Base-by-base conservation (phyloP, 164 flowering plant genomes). In the Vitis cinerea region DNA sequence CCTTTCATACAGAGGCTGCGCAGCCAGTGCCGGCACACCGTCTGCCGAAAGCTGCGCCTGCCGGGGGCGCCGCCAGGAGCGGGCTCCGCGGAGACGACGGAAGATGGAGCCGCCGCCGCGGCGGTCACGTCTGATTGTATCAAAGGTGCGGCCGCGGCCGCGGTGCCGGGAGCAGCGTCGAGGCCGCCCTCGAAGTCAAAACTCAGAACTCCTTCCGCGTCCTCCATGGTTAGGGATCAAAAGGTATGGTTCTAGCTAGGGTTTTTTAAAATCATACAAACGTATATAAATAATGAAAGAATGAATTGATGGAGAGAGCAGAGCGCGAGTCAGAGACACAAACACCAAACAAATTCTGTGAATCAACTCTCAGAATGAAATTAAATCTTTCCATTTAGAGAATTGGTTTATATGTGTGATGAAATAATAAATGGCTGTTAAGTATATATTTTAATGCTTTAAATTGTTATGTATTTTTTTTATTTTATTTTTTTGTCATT, bases 161-260 rank as follows among this genome's bases (percentile, higher is more conserved):
- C 84, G 55, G 78, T 84, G 17, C 87, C 27, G 69, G 88, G 79
- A 27, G 72, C 83, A n/a, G 85, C 66, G 10, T 95, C 99, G 74
- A 93, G 91, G 70, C 94, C 94, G 12, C 98, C 98, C 82, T 95
- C 99, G 83, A 95, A 95, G 60, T 95, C 99, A 83, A 95, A 95
- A 80, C 88, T 91, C 70, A 93, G 83, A 58, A 60, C 97, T 57
- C 98, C 98, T 61, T 94, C 99, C 3, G 88, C 63, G 49, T 92
- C 98, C 53, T 94, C 97, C 96, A 91, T 93, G 30, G 19, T 16
- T 60, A 37, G 44, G 44, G 44, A 37, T 37, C 44, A 3, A 6
- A 2, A 37, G 44, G 44, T 37, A 0, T 37, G 44, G 44, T 3
- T 3, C 44, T 6, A 37, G 44, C 7, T 37, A 37, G 44, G 44